Conservation (phyloP, 2,329 filamentous ascomycete genomes). For the Talaromyces sp. region DNA sequence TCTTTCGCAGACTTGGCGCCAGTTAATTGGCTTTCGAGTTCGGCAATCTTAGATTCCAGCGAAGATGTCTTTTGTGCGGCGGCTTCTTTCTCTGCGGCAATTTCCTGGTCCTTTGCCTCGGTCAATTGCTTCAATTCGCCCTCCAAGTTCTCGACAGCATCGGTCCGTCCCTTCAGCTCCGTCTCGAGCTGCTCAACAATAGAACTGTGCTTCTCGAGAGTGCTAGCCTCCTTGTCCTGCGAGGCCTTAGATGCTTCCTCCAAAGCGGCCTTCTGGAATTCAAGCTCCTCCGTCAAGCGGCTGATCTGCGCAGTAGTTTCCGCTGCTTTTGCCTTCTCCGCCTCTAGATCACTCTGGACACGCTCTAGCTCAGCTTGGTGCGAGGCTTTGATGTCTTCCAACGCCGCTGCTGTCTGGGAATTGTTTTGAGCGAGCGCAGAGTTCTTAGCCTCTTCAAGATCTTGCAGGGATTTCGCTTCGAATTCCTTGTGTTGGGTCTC, state of each 20-base stretch:
- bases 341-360: constrained; percentile 29
- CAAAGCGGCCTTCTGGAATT: constrained; percentile 22
- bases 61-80: constrained; percentile 21
- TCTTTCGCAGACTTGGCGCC: constrained; percentile 24
- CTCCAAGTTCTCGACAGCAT: constrained; percentile 34
- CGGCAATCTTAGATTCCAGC: constrained; percentile 30
- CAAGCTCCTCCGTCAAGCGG: constrained; percentile 25
- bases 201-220: constrained; percentile 17
- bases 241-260: constrained; percentile 21
- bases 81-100: constrained; percentile 28
- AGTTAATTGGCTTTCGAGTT: constrained; percentile 29
- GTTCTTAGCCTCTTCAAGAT: constrained; percentile 34
- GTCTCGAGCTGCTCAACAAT: constrained; percentile 17
- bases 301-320: constrained; percentile 24
- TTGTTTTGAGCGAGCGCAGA: constrained; percentile 31
- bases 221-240: constrained; percentile 26
- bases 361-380: constrained; percentile 30
- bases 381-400: constrained; percentile 32
- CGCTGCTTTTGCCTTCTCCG: constrained; percentile 25
- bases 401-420: constrained; percentile 25
- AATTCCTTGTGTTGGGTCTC: constrained; percentile 31
- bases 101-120: constrained; percentile 30
- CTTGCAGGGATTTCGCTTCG: constrained; percentile 30
- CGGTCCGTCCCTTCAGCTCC: constrained; percentile 30
- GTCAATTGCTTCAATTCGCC: constrained; percentile 31